Evolutionary conservation across 805 yeast species (phyloP), one percentile per base, ranked within the genome.

Genomic region (Saccharomyces kudriavzevii): DNA sequence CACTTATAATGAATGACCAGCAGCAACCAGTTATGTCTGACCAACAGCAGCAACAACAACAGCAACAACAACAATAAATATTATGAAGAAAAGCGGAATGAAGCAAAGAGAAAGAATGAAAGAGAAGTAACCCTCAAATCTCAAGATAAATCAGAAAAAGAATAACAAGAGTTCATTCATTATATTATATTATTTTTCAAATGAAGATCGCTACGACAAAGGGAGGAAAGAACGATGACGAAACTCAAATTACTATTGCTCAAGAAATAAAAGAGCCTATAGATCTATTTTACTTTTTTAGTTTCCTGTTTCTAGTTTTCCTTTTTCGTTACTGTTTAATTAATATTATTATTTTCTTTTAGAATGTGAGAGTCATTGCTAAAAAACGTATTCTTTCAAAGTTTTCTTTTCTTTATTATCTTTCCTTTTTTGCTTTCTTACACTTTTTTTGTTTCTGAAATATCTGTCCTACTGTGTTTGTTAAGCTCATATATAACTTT

Each of bases 1-100:
- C 50, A 20, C 53, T 49, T 22, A 53, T 55, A 56, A 51, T 58
- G 51, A 30, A 31, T 45, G 28, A 22, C 28, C 49, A 35, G 35
- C 50, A 40, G 25, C 50, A 50, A 47, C 52, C 49, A 29, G 26
- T 45, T 27, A 47, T 47, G 17, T 26, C 30, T 20, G 47, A 54
- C 45, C 47, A 31, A 54, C 43, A 51, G 49, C 49, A 48, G 50
- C 45, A 26, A 45, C 20, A 27, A 47, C 51, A 49, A 49, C 56
- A 54, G 45, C 25, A 35, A 4, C 46, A 45, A 46, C 48, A 52
- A 26, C 40, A 54, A 52, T 48, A 43, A 26, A 35, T 35, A 17
- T 14, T 35, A 35, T 6, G 45, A 30, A 30, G 40, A 35, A 40
- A 22, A 27, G 17, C 17, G 43, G 43, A 35, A 35, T 35, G 22